These are phyloP conservation scores for Zygosaccharomyces pseudorouxii DNA, from an alignment of 805 yeast species.

Conservation along the genomic window DNA sequence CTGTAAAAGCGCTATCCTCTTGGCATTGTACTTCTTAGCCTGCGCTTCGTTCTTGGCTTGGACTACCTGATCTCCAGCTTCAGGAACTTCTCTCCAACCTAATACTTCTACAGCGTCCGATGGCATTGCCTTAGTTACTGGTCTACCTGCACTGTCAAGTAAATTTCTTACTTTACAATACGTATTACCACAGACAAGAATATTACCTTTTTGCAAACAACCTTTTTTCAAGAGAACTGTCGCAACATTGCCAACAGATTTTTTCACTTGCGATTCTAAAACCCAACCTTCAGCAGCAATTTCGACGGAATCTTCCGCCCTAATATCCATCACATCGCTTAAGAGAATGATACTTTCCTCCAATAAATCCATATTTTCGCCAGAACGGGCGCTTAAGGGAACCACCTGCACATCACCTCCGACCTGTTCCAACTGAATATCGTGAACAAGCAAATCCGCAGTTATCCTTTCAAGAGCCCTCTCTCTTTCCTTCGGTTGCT, in stretches of 20 bases:
- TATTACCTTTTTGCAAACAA: conserved; percentile 58
- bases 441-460: conserved; percentile 70
- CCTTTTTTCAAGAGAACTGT: conserved; percentile 83
- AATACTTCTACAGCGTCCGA: conserved; percentile 84
- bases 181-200: conserved; percentile 82
- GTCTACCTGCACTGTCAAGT: conserved; percentile 66
- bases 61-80: conserved; percentile 79
- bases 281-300: conserved; percentile 76
- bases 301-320: conserved; percentile 46
- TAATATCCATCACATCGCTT: conserved; percentile 76
- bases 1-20: conserved; percentile 57
- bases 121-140: conserved; percentile 66
- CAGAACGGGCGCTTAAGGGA: conserved; percentile 82
- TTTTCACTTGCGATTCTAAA: conserved; percentile 75
- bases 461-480: conserved; percentile 71
- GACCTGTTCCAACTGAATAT: conserved; percentile 80
- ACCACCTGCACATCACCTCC: conserved; percentile 95
- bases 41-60: conserved; percentile 68
- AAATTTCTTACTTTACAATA: conserved; percentile 80
- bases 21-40: conserved; percentile 71
- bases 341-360: conserved; percentile 85
- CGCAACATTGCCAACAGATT: conserved; percentile 81
- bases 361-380: conserved; percentile 80
- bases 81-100: conserved; percentile 94
- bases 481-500: conserved; percentile 36